A percentile compares a stretch with the other conserved stretches of the same genome.
Evolutionary conservation across 2,329 filamentous ascomycete genomes (phyloP).

Genomic region (Colletotrichum sp.): DNA sequence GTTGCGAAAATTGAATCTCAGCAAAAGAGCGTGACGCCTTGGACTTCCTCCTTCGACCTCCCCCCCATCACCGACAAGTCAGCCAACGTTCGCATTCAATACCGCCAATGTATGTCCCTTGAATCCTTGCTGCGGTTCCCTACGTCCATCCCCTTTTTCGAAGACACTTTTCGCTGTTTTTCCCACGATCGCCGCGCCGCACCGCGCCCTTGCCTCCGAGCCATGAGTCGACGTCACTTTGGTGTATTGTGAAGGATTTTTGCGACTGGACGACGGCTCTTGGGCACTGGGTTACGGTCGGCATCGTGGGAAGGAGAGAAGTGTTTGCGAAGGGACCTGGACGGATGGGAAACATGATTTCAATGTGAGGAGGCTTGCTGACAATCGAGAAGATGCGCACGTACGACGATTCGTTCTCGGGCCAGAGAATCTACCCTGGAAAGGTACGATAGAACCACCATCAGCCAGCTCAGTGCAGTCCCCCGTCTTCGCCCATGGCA

Average conservation of each 20-base stretch:
- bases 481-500: neutral
- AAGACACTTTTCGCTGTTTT: neutral
- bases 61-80: slow-evolving; percentile 20
- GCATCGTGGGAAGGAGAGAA: neutral
- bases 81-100: slow-evolving; percentile 20
- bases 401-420: slow-evolving; percentile 71
- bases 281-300: neutral
- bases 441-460: slow-evolving; percentile 56
- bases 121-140: neutral
- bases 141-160: neutral
- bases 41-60: neutral
- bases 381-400: slow-evolving; percentile 61
- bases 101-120: slow-evolving; percentile 18
- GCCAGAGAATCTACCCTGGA: slow-evolving; percentile 71
- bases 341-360: neutral
- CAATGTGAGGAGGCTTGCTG: neutral
- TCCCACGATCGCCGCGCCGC: neutral
- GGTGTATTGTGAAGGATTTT: neutral
- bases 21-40: neutral
- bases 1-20: slow-evolving; percentile 18
- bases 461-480: neutral
- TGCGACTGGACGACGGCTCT: neutral
- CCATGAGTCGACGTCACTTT: neutral
- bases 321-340: neutral
- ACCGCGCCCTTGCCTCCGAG: neutral